These are phyloP conservation scores for Capronia epimyces DNA, from an alignment of 2,329 filamentous ascomycete species.

Conservation along the genomic window DNA sequence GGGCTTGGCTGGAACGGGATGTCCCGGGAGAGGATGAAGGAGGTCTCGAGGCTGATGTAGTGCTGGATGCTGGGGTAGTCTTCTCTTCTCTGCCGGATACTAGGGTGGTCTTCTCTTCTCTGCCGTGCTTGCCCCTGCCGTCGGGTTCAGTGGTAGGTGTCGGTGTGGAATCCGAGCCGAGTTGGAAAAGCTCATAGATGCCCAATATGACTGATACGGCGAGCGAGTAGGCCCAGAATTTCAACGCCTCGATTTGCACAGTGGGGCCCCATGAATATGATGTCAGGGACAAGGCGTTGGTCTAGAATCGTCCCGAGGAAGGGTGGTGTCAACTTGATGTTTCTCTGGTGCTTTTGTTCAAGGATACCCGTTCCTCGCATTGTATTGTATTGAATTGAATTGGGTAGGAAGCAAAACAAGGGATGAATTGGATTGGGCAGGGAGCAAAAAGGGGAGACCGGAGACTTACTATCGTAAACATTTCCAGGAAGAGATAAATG, in stretches of 20 bases:
- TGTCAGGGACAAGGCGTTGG: conserved; percentile 50
- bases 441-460: too few relatives aligned
- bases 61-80: too few relatives aligned
- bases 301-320: conserved; percentile 1
- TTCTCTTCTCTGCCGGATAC: background rate
- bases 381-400: too few relatives aligned
- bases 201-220: conserved; percentile 46
- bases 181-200: conserved; percentile 37
- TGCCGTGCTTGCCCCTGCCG: background rate
- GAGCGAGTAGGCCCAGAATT: conserved; percentile 65
- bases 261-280: conserved; percentile 39
- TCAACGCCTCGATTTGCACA: conserved; percentile 57
- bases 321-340: background rate
- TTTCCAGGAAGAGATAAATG: conserved; percentile 63
- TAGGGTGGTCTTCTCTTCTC: background rate
- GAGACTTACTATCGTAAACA: conserved; percentile 55
- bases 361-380: too few relatives aligned
- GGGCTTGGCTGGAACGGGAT: background rate
- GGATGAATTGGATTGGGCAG: too few relatives aligned
- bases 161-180: background rate
- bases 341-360: too few relatives aligned
- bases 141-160: too few relatives aligned
- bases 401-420: too few relatives aligned
- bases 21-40: background rate
- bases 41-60: background rate